phyloP scores from a whole-genome alignment of 2,329 filamentous ascomycete genomes.

The Botrytis cinerea region DNA sequence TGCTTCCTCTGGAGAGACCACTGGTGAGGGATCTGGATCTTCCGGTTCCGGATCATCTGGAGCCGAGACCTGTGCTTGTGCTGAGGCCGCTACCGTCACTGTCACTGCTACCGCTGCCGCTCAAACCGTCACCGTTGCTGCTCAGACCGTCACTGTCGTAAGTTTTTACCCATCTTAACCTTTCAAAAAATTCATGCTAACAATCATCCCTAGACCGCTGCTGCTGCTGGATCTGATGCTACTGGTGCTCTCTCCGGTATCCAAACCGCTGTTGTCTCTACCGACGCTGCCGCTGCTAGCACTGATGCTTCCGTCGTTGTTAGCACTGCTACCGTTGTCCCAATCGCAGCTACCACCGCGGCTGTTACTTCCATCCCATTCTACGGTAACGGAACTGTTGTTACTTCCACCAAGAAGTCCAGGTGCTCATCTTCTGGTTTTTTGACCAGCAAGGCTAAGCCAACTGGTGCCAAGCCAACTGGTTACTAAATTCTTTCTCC shows the following conservation, averaged over 20 bases:
- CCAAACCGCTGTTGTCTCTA: conserved; percentile 2
- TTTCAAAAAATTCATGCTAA: conserved; percentile 6
- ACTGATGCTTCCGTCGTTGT: conserved; percentile 26
- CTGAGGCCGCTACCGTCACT: conserved; percentile 35
- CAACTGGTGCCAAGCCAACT: conserved; percentile 23
- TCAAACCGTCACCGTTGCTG: conserved; percentile 37
- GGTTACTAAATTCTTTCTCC: conserved; percentile 13
- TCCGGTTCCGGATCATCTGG: conserved; percentile 22
- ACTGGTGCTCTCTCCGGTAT: conserved; percentile 21
- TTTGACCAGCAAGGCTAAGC: conserved; percentile 31
- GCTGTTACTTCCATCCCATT: conserved; percentile 28
- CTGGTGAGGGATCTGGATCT: not conserved
- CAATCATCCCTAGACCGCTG: conserved; percentile 26
- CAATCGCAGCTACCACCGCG: conserved; percentile 31
- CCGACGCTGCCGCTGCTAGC: not conserved
- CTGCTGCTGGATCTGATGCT: conserved; percentile 16
- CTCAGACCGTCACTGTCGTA: conserved; percentile 39
- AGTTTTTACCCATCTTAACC: conserved; percentile 18
- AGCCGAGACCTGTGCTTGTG: conserved; percentile 21
- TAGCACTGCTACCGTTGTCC: conserved; percentile 37
- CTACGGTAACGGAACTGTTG: conserved; percentile 31
- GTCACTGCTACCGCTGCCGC: conserved; percentile 36
- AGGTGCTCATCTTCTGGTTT: conserved; percentile 36
- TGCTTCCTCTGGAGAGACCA: not conserved
- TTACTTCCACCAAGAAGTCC: conserved; percentile 32